Percentiles rank a stretch among this genome's conserved stretches.
Evolutionary conservation across 164 flowering plant species (phyloP).

Genomic region (Liriodendron chinense): DNA sequence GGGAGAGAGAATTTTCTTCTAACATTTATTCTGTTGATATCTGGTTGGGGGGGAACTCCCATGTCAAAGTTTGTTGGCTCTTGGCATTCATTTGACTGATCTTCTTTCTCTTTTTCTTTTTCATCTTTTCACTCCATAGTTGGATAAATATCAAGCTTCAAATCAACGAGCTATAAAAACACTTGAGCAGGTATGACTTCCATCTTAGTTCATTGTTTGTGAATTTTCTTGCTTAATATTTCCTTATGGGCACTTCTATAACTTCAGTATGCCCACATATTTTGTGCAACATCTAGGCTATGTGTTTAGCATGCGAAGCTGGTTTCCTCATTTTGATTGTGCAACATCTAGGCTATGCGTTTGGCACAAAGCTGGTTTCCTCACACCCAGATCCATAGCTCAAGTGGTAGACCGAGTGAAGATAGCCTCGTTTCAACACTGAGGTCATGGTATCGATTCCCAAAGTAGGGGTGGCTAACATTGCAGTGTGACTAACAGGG

Average conservation of each 20-base stretch:
- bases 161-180: conserved; percentile 74
- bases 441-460: no score
- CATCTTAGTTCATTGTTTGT: not conserved
- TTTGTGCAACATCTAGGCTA: no score
- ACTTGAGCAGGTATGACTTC: conserved; percentile 64
- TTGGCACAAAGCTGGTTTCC: no score
- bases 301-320: no score
- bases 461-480: no score
- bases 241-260: not conserved
- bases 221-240: no score
- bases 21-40: not conserved
- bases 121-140: conserved; percentile 29
- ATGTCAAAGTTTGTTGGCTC: not conserved
- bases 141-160: conserved; percentile 57
- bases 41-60: not conserved
- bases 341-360: no score
- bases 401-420: no score
- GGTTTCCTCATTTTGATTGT: no score
- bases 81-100: not conserved
- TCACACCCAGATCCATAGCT: no score
- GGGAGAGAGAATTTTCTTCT: not conserved
- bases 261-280: not conserved
- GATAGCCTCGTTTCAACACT: no score
- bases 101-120: not conserved
- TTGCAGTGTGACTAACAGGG: no score